These are phyloP conservation scores for Agrocybe pediades DNA, from an alignment of 768 basidiomycete genomes.

Conservation along the genomic window DNA sequence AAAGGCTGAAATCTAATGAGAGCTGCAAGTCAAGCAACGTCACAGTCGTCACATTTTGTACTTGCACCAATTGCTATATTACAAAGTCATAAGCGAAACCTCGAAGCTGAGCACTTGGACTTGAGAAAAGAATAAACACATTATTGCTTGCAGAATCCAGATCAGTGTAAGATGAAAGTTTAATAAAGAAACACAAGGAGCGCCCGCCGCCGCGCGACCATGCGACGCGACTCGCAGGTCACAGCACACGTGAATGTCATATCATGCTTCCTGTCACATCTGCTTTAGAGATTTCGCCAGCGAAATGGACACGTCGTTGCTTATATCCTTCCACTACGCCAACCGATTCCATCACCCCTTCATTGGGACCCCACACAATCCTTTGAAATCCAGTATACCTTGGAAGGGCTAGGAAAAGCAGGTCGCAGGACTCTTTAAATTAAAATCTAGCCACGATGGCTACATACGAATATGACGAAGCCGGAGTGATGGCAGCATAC, in stretches of 20 bases:
- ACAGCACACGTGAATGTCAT: conserved; percentile 6
- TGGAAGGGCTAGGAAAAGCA: background rate
- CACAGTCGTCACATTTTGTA: too few species aligned
- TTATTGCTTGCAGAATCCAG: too few species aligned
- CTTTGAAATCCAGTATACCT: background rate
- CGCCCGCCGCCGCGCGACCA: too few species aligned
- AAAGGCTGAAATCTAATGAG: too few species aligned
- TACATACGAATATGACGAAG: conserved; percentile 85
- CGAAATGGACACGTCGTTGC: conserved; percentile 18
- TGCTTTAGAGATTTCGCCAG: conserved; percentile 19
- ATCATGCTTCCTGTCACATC: conserved; percentile 11
- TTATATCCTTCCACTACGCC: conserved; percentile 2
- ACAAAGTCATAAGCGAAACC: too few species aligned
- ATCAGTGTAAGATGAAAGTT: too few species aligned
- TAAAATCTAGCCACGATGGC: conserved; percentile 51
- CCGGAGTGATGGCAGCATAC: conserved; percentile 85
- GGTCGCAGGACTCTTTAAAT: background rate
- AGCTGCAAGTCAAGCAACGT: too few species aligned
- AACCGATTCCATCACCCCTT: background rate
- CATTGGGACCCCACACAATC: background rate
- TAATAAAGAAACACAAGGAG: too few species aligned
- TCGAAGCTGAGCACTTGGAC: too few species aligned
- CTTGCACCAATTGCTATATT: too few species aligned
- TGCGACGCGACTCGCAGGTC: background rate
- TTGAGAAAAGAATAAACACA: too few species aligned